Evolutionary conservation across 2,329 filamentous ascomycete genomes (phyloP).

Genomic region (Aspergillus transmontanensis): DNA sequence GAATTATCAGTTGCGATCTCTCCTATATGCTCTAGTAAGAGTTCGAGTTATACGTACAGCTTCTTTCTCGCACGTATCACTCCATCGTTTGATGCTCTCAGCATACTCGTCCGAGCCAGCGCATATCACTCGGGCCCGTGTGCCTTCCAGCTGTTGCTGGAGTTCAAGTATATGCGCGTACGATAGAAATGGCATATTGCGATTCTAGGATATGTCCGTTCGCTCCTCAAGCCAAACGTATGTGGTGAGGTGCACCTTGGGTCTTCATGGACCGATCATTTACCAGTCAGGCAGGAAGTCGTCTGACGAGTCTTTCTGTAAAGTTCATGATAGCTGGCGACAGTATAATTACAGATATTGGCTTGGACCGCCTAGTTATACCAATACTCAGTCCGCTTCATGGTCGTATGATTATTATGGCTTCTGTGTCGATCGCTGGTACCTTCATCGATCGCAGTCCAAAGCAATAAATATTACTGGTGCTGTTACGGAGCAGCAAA

Average conservation of each 20-base stretch:
- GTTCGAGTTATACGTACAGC: constrained; percentile 4
- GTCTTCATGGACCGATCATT: neutral
- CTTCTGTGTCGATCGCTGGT: neutral
- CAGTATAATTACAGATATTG: neutral
- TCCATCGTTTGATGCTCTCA: constrained; percentile 15
- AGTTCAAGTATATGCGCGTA: constrained; percentile 10
- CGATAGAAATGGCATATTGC: constrained; percentile 14
- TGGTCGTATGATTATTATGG: no score
- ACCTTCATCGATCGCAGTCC: no score
- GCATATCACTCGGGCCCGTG: constrained; percentile 13
- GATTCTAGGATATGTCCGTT: neutral
- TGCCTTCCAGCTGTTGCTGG: constrained; percentile 12
- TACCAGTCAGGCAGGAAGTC: neutral
- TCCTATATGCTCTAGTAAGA: neutral
- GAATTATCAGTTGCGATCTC: neutral
- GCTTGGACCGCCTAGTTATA: no score
- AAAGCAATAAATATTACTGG: no score
- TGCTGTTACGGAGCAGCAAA: no score
- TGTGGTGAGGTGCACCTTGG: neutral
- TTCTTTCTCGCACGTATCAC: constrained; percentile 15
- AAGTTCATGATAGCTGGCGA: neutral
- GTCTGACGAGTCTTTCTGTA: neutral
- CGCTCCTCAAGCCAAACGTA: neutral
- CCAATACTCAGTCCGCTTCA: no score
- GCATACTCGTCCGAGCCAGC: constrained; percentile 10